These are phyloP conservation scores for Leishmania tarentolae DNA, from an alignment of 208 protist genomes.

Conservation along the genomic window DNA sequence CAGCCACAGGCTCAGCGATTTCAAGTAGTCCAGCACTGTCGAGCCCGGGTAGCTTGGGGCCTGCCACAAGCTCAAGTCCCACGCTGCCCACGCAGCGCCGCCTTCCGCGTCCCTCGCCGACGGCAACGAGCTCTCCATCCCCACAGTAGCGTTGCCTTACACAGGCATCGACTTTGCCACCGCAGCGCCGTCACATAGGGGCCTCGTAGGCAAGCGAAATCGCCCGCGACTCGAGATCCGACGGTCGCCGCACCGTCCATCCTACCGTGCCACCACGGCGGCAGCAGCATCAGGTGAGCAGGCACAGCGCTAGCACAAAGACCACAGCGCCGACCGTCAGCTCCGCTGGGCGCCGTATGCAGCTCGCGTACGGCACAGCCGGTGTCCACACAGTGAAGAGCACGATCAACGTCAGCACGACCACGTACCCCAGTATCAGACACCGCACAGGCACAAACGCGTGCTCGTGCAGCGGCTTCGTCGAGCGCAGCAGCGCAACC, in stretches of 20 bases:
- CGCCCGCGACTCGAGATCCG: constrained; percentile 7
- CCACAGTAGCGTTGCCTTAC: neutral
- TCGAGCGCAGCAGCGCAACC: constrained; percentile 26
- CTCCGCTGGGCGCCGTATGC: constrained; percentile 23
- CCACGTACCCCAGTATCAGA: constrained; percentile 32
- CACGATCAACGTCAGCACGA: constrained; percentile 33
- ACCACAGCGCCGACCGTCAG: constrained; percentile 40
- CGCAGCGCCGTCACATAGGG: neutral
- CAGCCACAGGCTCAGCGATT: constrained; percentile 46
- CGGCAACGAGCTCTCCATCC: neutral
- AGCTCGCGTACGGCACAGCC: constrained; percentile 31
- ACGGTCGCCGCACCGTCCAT: constrained; percentile 42
- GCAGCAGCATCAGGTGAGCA: constrained; percentile 49
- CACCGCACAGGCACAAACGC: constrained; percentile 39
- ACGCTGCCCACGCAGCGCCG: neutral
- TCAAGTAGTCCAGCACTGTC: constrained; percentile 38
- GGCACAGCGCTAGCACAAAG: constrained; percentile 34
- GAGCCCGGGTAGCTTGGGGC: constrained; percentile 45
- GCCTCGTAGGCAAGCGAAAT: neutral
- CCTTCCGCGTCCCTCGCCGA: neutral
- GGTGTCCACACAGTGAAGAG: constrained; percentile 47
- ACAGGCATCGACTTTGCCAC: neutral
- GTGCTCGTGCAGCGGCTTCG: constrained; percentile 26
- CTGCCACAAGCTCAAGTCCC: constrained; percentile 23
- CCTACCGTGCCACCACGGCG: constrained; percentile 46